phyloP scores from a whole-genome alignment of 352 stramenopile genomes.

The Poterioochromonas sp. region DNA sequence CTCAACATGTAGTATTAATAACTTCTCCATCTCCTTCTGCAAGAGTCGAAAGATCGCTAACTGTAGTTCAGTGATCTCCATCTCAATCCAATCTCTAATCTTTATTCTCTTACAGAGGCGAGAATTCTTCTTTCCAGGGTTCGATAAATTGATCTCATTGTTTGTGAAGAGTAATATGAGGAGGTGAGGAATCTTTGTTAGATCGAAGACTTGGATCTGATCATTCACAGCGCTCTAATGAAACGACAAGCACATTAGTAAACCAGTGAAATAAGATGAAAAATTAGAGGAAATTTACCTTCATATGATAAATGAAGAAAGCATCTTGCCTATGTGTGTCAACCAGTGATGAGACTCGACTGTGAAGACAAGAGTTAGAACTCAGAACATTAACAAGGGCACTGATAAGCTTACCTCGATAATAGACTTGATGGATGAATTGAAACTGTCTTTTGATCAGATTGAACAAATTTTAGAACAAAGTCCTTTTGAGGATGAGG shows the following conservation, averaged over 20 bases:
- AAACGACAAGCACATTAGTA: not conserved
- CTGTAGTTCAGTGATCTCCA: not conserved
- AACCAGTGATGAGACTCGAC: not conserved
- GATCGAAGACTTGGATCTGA: not conserved
- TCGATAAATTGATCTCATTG: not conserved
- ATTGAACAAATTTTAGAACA: conserved; percentile 1
- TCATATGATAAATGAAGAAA: not conserved
- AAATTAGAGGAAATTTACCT: not conserved
- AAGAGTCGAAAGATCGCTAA: not conserved
- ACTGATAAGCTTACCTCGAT: not conserved
- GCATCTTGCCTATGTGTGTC: not conserved
- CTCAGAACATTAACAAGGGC: not conserved
- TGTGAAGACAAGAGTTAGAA: not conserved
- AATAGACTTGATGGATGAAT: conserved; percentile 28
- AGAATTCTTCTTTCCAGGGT: not conserved
- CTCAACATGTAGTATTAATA: not conserved
- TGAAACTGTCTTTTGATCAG: not conserved
- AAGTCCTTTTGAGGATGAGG: too few relatives aligned
- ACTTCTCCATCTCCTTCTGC: not conserved
- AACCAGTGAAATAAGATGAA: not conserved
- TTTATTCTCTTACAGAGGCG: not conserved
- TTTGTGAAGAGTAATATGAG: not conserved
- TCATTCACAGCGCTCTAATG: not conserved
- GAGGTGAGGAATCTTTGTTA: not conserved
- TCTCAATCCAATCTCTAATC: not conserved